phyloP scores from a whole-genome alignment of 352 stramenopile species.

The Globisporangium radiosum region DNA sequence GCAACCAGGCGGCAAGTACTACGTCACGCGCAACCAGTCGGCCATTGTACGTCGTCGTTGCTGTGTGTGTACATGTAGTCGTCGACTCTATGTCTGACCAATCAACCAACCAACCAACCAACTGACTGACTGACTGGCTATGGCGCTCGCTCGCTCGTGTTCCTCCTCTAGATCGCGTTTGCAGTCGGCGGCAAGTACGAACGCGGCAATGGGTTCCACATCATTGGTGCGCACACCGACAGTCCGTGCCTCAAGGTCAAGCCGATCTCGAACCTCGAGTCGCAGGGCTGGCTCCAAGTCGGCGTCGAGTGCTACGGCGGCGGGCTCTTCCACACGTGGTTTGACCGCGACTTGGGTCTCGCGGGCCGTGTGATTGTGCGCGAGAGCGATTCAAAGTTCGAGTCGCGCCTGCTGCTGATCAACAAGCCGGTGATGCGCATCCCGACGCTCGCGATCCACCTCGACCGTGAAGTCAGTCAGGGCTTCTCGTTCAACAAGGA shows the following conservation, averaged over 20 bases:
- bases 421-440: slow-evolving; percentile 94
- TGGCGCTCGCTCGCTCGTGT: background rate
- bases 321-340: slow-evolving; percentile 98
- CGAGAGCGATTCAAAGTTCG: slow-evolving; percentile 61
- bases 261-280: slow-evolving; percentile 88
- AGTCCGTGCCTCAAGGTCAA: slow-evolving; percentile 95
- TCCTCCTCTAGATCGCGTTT: slow-evolving; percentile 73
- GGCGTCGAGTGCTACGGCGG: slow-evolving; percentile 83
- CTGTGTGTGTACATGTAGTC: background rate
- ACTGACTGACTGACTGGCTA: background rate
- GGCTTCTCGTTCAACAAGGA: slow-evolving; percentile 96
- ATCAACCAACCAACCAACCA: too few species aligned
- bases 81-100: too few species aligned
- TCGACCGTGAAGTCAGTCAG: slow-evolving; percentile 87
- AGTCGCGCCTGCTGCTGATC: slow-evolving; percentile 88
- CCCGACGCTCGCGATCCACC: slow-evolving; percentile 96
- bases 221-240: slow-evolving; percentile 97
- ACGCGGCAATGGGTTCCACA: slow-evolving; percentile 91
- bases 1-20: slow-evolving; percentile 92
- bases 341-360: slow-evolving; percentile 94
- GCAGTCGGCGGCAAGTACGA: slow-evolving; percentile 90
- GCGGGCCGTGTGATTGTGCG: slow-evolving; percentile 91
- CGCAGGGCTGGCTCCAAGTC: slow-evolving; percentile 80
- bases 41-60: slow-evolving; percentile 60
- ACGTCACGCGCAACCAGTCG: slow-evolving; percentile 95